These are phyloP conservation scores for Alisma plantagoaquatica DNA, from an alignment of 106 monocot genomes.

Conservation along the genomic window DNA sequence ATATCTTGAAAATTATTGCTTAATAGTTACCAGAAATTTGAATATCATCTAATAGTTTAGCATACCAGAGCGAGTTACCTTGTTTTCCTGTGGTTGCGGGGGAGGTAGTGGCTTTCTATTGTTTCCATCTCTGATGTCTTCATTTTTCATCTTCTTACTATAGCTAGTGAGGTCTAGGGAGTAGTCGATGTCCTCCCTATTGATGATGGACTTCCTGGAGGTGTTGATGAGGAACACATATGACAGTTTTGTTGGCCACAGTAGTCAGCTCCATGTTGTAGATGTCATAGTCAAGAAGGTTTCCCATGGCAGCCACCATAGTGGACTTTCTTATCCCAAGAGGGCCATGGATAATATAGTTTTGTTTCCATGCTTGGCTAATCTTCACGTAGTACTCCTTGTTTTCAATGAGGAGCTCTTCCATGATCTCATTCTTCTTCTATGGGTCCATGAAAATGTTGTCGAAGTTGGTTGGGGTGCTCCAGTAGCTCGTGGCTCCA, in stretches of 20 bases:
- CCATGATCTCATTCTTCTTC: constrained; percentile 20
- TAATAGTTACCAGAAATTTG: too few species aligned
- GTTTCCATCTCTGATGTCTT: too few species aligned
- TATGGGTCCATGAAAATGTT: constrained; percentile 22
- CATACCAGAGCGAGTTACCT: too few species aligned
- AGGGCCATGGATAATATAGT: constrained; percentile 27
- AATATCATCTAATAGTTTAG: too few species aligned
- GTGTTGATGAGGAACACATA: constrained; percentile 29
- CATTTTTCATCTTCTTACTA: too few species aligned
- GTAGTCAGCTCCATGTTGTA: constrained; percentile 41
- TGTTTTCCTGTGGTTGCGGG: too few species aligned
- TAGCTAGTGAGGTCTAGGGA: too few species aligned
- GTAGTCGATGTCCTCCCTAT: too few species aligned
- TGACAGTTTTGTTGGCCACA: constrained; percentile 30
- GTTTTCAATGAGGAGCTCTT: constrained; percentile 12
- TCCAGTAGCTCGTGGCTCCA: constrained; percentile 27
- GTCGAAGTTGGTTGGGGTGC: constrained; percentile 27
- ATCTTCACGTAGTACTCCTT: constrained; percentile 20
- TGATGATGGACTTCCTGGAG: constrained; percentile 23
- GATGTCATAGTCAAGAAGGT: constrained; percentile 38
- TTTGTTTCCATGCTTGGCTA: constrained; percentile 25
- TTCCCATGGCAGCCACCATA: constrained; percentile 41
- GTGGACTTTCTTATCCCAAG: constrained; percentile 23
- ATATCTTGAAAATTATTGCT: too few species aligned
- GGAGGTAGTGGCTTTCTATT: too few species aligned